These are phyloP conservation scores for Ophioceras dolichostomum DNA, from an alignment of 2,329 filamentous ascomycete genomes.

Conservation along the genomic window DNA sequence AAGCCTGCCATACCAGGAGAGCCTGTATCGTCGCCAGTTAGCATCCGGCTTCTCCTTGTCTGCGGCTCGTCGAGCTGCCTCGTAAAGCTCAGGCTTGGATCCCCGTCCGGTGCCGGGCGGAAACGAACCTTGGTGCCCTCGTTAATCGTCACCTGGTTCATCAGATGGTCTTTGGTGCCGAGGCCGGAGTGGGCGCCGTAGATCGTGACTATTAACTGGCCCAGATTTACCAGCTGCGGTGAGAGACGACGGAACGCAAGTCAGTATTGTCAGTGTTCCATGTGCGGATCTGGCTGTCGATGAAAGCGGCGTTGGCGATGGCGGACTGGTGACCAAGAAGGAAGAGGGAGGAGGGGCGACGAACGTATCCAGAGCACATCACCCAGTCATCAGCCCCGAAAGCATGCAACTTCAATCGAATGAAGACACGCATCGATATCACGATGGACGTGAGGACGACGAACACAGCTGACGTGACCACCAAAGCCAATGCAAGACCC, in stretches of 20 bases:
- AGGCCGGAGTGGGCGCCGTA: not conserved
- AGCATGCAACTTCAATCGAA: constrained; percentile 1
- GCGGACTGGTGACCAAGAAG: not conserved
- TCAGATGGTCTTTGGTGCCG: constrained; percentile 1
- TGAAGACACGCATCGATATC: constrained; percentile 11
- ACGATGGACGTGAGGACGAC: constrained; percentile 10
- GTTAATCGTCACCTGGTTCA: not conserved
- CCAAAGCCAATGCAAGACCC: constrained; percentile 3
- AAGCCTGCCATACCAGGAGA: constrained; percentile 2
- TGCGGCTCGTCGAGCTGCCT: no score
- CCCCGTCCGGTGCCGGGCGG: not conserved
- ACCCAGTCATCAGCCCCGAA: constrained; percentile 3
- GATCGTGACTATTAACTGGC: not conserved
- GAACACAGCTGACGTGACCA: constrained; percentile 5
- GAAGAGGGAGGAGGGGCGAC: not conserved
- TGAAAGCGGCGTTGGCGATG: not conserved
- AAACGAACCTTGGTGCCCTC: not conserved
- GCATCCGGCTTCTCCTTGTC: no score
- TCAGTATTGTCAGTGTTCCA: not conserved
- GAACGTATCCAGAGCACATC: constrained; percentile 3
- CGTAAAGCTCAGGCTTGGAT: no score
- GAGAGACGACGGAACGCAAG: no score
- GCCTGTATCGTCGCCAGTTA: no score
- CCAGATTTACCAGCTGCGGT: not conserved
- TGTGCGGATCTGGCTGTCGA: not conserved